phyloP scores from a whole-genome alignment of 2,329 filamentous ascomycete genomes.

The Fusarium nodosum region DNA sequence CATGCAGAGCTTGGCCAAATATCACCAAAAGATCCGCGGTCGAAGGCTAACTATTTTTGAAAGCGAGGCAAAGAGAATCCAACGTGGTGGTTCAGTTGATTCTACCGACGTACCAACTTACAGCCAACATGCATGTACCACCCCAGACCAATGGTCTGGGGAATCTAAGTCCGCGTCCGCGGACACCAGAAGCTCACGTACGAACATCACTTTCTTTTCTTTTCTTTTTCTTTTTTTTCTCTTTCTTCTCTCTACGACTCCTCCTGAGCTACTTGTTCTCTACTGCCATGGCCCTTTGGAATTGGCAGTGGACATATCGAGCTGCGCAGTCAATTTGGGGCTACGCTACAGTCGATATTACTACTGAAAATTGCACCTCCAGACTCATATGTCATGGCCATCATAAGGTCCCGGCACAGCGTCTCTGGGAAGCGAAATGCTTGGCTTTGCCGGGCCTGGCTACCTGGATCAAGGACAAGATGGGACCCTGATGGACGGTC shows the following conservation, averaged over 20 bases:
- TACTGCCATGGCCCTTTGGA: neutral
- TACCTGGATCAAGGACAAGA: constrained; percentile 28
- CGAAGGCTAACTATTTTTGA: constrained; percentile 40
- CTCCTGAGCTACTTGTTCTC: constrained; percentile 1
- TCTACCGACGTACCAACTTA: constrained; percentile 19
- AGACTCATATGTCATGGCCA: constrained; percentile 36
- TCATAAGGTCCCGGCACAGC: constrained; percentile 46
- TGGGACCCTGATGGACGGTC: constrained; percentile 48
- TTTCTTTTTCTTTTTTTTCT: too few relatives aligned
- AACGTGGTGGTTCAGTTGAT: constrained; percentile 45
- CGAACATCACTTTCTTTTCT: constrained; percentile 11
- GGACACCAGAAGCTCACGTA: constrained; percentile 31
- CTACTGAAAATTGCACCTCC: constrained; percentile 35
- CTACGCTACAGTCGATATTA: constrained; percentile 22
- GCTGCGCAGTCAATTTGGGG: constrained; percentile 39
- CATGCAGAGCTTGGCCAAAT: constrained; percentile 23
- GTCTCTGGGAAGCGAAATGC: constrained; percentile 47
- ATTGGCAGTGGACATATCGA: constrained; percentile 15
- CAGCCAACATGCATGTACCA: constrained; percentile 37
- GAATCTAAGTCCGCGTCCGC: constrained; percentile 43
- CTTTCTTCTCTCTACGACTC: too few relatives aligned
- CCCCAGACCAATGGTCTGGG: constrained; percentile 40
- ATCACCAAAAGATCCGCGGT: constrained; percentile 43
- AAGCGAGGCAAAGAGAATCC: constrained; percentile 44
- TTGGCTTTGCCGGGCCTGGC: constrained; percentile 41